A percentile compares a stretch with the other conserved stretches of the same genome.
phyloP scores from a whole-genome alignment of 2,329 filamentous ascomycete genomes.

The Neophaeococcomyces aloes region DNA sequence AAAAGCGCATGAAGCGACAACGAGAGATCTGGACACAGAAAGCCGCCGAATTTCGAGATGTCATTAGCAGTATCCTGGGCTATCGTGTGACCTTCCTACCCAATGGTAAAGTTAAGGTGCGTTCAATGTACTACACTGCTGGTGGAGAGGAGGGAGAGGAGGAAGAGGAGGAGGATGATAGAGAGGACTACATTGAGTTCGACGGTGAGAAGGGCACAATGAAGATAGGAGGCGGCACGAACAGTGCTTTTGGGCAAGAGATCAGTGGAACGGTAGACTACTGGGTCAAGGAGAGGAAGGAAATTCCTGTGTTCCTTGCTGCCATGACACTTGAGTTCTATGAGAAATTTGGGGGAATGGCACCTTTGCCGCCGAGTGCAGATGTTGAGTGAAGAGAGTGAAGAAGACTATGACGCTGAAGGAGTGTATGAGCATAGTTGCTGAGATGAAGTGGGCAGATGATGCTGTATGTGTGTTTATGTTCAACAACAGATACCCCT shows the following conservation, averaged over 20 bases:
- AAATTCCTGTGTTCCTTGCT: constrained; percentile 85
- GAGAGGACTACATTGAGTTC: constrained; percentile 60
- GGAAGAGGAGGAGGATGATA: constrained; percentile 28
- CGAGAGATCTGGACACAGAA: constrained; percentile 91
- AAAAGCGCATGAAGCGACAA: constrained; percentile 74
- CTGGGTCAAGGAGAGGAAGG: constrained; percentile 89
- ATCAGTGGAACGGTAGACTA: constrained; percentile 83
- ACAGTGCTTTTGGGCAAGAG: constrained; percentile 73
- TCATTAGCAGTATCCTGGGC: constrained; percentile 80
- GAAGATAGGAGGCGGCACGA: constrained; percentile 88
- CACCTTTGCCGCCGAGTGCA: no score
- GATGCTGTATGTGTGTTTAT: no score
- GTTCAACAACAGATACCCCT: no score
- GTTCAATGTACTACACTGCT: constrained; percentile 69
- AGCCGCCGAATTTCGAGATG: constrained; percentile 87
- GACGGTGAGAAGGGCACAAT: constrained; percentile 92
- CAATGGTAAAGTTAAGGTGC: constrained; percentile 92
- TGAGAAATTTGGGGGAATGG: constrained; percentile 40
- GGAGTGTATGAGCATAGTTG: no score
- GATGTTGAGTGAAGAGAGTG: no score
- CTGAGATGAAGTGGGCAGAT: no score
- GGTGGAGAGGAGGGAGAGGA: constrained; percentile 47
- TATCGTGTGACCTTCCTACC: constrained; percentile 95
- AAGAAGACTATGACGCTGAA: no score
- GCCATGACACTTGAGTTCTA: constrained; percentile 90